Evolutionary conservation across 1,139 yeast genomes (phyloP).

Genomic region (Yamadazyma diddensiae): DNA sequence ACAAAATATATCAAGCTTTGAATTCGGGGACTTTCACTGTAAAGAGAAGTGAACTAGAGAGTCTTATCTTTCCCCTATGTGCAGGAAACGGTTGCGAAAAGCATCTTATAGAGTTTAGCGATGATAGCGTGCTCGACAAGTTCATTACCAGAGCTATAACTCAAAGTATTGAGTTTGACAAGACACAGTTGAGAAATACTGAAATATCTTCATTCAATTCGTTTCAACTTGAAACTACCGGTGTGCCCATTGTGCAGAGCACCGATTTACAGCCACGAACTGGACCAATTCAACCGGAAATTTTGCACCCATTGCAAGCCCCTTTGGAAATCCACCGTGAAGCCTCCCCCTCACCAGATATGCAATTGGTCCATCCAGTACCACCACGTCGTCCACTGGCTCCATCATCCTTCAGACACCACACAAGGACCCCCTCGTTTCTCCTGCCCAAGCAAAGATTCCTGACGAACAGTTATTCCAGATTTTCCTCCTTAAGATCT

Average conservation of each 20-base stretch:
- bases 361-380: too few relatives aligned
- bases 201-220: too few relatives aligned
- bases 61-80: conserved; percentile 12
- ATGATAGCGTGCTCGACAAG: conserved; percentile 5
- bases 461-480: not conserved
- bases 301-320: too few relatives aligned
- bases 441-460: not conserved
- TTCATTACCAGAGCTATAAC: conserved; percentile 12
- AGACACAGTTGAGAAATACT: conserved; percentile 1
- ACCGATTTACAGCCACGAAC: too few relatives aligned
- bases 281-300: too few relatives aligned
- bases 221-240: too few relatives aligned
- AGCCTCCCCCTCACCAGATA: too few relatives aligned
- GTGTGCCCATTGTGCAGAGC: too few relatives aligned
- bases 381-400: too few relatives aligned
- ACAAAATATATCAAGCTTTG: conserved; percentile 7
- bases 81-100: conserved; percentile 8
- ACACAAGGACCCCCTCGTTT: too few relatives aligned
- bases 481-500: conserved; percentile 8
- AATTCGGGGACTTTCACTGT: conserved; percentile 9
- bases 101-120: conserved; percentile 7
- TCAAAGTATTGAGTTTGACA: conserved; percentile 13
- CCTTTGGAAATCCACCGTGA: too few relatives aligned
- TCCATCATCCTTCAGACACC: too few relatives aligned
- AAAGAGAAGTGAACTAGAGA: conserved; percentile 6